Evolutionary conservation across 2,329 filamentous ascomycete species (phyloP).

Genomic region (Allantophomopsis lycopodina): DNA sequence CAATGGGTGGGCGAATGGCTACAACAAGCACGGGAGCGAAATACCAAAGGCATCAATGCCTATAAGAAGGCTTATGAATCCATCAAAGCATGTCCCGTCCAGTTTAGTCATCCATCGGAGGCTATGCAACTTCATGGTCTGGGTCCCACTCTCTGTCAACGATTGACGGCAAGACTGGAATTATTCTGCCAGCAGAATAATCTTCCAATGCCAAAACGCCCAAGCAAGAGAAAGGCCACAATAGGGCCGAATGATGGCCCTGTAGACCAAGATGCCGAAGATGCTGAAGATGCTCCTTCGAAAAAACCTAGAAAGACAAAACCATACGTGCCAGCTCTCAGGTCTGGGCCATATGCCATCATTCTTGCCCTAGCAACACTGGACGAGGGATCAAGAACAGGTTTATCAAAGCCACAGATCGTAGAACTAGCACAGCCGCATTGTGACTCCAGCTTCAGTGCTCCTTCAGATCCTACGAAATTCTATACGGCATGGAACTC

Average conservation of each 20-base stretch:
- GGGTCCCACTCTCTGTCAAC: constrained; percentile 56
- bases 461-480: constrained; percentile 50
- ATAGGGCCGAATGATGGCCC: not conserved
- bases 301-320: constrained; percentile 49
- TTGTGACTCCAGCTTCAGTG: constrained; percentile 61
- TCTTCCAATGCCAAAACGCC: constrained; percentile 50
- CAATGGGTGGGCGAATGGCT: constrained; percentile 69
- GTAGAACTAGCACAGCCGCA: constrained; percentile 57
- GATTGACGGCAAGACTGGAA: constrained; percentile 47
- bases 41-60: constrained; percentile 55
- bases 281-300: constrained; percentile 12
- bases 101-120: constrained; percentile 53
- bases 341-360: constrained; percentile 65
- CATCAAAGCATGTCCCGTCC: constrained; percentile 59
- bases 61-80: constrained; percentile 69
- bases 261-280: constrained; percentile 3
- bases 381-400: constrained; percentile 35
- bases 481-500: constrained; percentile 75
- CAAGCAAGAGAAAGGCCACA: constrained; percentile 25
- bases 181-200: constrained; percentile 53
- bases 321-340: constrained; percentile 56
- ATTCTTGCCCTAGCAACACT: constrained; percentile 51
- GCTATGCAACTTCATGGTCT: constrained; percentile 61
- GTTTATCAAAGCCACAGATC: constrained; percentile 54
- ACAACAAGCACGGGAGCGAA: constrained; percentile 52